Evolutionary conservation across 2,329 filamentous ascomycete genomes (phyloP).

Genomic region (Gliomastix tumulicola): DNA sequence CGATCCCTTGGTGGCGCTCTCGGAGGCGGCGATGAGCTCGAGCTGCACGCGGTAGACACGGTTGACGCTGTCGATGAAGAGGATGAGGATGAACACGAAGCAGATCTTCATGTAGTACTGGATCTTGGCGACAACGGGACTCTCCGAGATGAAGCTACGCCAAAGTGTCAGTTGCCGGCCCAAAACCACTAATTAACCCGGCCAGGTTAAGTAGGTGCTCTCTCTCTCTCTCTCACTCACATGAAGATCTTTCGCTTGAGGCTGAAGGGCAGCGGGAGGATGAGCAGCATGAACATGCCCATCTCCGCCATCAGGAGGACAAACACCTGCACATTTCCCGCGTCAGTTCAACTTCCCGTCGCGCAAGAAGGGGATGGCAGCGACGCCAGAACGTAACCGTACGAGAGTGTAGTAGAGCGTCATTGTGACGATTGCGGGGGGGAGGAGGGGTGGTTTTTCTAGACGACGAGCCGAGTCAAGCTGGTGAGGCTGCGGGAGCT

Average conservation of each 20-base stretch:
- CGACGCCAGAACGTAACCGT: too few species aligned
- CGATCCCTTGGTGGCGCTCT: slow-evolving; percentile 38
- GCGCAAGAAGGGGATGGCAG: too few species aligned
- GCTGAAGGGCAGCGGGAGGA: slow-evolving; percentile 83
- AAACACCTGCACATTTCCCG: slow-evolving; percentile 68
- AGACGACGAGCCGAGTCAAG: too few species aligned
- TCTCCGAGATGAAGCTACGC: slow-evolving; percentile 84
- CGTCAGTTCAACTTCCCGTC: too few species aligned
- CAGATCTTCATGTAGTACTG: slow-evolving; percentile 99
- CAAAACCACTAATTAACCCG: neutral
- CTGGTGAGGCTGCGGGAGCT: too few species aligned
- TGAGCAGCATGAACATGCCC: slow-evolving; percentile 69
- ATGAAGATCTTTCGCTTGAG: slow-evolving; percentile 79
- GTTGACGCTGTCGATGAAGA: slow-evolving; percentile 94
- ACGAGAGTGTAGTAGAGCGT: slow-evolving; percentile 53
- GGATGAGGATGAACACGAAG: slow-evolving; percentile 97
- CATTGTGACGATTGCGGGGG: slow-evolving; percentile 42
- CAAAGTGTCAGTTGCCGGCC: slow-evolving; percentile 6
- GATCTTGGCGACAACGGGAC: slow-evolving; percentile 75
- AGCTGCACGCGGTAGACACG: slow-evolving; percentile 95
- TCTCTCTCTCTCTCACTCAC: too few species aligned
- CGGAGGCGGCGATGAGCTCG: slow-evolving; percentile 69
- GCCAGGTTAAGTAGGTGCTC: neutral
- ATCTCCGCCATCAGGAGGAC: slow-evolving; percentile 77
- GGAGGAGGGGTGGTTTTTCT: too few species aligned